Base-by-base conservation (phyloP, 1,139 yeast genomes). In the Ogataea hybrid region DNA sequence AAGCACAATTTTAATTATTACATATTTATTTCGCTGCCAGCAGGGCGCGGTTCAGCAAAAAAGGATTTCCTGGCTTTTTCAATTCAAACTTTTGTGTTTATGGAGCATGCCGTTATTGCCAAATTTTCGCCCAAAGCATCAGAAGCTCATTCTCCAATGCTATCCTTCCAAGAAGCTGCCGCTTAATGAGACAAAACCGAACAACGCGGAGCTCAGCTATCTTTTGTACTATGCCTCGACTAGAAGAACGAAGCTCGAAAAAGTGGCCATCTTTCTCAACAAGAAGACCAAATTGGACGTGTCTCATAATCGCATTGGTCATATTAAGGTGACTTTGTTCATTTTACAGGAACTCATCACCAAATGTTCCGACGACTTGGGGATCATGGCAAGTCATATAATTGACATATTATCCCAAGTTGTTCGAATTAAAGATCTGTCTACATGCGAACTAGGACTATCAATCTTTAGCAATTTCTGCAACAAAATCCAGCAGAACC, bases 181-280 rank as follows among this genome's bases (percentile, higher is more conserved):
- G 3, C 43, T 46, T n/a, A 74, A 77, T 6, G 96, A 89, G 55
- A 89, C 89, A 66, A 83, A 84, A 54, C 96, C 98, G 9, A 90
- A 90, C 62, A 80, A 95, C 2, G 87, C 95, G 12, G 97, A 92
- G 62, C 71, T 94, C 39, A 84, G 95, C 46, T 89, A 89, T 61
- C 71, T 92, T 53, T 67, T 90, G 31, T 92, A 86, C 68, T 90
- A 90, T 62, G 96, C 95, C n/a, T 82, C 95, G 32, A 84, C 96
- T 6, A 73, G 97, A 53, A 72, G 96, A 47, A 82, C 88, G 32
- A 92, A 92, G 61, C 71, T 92, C 50, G 92, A 86, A 54, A 90
- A 90, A 57, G 96, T 92, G 14, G 84, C 90, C 18, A 67, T 68
- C 8, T 88, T 83, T 58, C 64, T 92, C 44, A 75, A 75, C 39